Evolutionary conservation across 2,329 filamentous ascomycete species (phyloP).

Genomic region (Colletotrichum plurivorum): DNA sequence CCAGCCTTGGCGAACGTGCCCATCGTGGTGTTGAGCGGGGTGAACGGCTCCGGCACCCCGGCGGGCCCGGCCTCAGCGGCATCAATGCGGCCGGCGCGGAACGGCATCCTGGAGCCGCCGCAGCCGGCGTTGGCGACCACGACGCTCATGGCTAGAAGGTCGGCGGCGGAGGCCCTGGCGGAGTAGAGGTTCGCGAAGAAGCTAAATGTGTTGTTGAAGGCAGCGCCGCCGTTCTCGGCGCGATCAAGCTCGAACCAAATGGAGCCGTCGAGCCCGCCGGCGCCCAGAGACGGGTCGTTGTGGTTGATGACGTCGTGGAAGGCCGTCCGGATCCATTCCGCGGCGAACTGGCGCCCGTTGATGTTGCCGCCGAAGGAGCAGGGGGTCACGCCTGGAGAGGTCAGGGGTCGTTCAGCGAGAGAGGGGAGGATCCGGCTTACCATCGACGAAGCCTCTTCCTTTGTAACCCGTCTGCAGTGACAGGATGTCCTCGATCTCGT

Average conservation of each 20-base stretch:
- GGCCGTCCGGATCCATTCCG: conserved; percentile 51
- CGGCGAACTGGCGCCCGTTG: conserved; percentile 45
- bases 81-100: conserved; percentile 45
- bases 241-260: conserved; percentile 49
- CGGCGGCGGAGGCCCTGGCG: conserved; percentile 44
- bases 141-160: conserved; percentile 51
- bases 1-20: conserved; percentile 43
- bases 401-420: background rate
- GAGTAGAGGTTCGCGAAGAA: conserved; percentile 45
- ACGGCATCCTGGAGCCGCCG: conserved; percentile 44
- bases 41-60: conserved; percentile 46
- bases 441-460: conserved; percentile 42
- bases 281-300: conserved; percentile 45
- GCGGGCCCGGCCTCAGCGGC: conserved; percentile 43
- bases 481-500: conserved; percentile 43
- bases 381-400: conserved; percentile 32
- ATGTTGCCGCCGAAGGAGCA: conserved; percentile 43
- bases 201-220: conserved; percentile 49
- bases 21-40: conserved; percentile 42
- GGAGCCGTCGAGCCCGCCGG: conserved; percentile 49
- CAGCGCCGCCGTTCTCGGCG: conserved; percentile 47
- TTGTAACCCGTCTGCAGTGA: conserved; percentile 43
- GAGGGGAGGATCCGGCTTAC: conserved; percentile 29
- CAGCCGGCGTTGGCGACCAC: conserved; percentile 45
- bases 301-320: conserved; percentile 49